Base-by-base conservation (phyloP, 768 basidiomycete genomes). In the Suillus discolor region DNA sequence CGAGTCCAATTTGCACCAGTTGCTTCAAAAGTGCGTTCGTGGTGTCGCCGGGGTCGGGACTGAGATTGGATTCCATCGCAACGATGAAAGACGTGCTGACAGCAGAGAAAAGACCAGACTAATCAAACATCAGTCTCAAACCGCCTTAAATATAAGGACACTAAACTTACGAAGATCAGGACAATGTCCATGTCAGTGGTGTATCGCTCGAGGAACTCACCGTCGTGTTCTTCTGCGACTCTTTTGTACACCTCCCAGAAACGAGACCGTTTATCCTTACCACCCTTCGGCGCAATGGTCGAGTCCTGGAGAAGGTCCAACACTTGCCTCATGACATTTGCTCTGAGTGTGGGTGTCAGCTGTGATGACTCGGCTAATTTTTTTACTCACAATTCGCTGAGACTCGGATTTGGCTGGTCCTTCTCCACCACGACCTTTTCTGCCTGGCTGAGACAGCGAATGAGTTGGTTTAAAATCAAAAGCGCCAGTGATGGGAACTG, bases 121-220 rank as follows among this genome's bases (percentile, higher is more conserved):
- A n/a, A 38, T 34, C 18, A 11, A 59, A 15, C 1, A 18, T 61
- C 39, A 39, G 15, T 25, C 60, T 61, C 31, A 25, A 61, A 44
- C 12, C 11, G 23, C 11, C 9, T 53, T 9, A 25, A 31, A 18
- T 8, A 53, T 31, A 18, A 8, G 16, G 16, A 18, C 0, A 8
- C 28, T 15, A 18, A 16, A 62, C 72, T n/a, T 57, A 73, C 72
- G 55, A 73, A 73, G 53, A 73, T 62, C 6, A 73, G 55, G 6
- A 71, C 60, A 7, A 69, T 66, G 59, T 72, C 68, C 51, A 72
- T n/a, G n/a, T n/a, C n/a, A n/a, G n/a, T n/a, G n/a, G n/a, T n/a
- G n/a, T n/a, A n/a, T n/a, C n/a, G n/a, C 8, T 73, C 68, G 2
- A 70, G 39, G 11, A 71, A 66, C 39, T 71, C 66, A 36, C 34